A percentile compares a stretch with the other conserved stretches of the same genome.
These are phyloP conservation scores for Hyaloscypha finlandica DNA, from an alignment of 495 filamentous ascomycete species.

Conservation along the genomic window DNA sequence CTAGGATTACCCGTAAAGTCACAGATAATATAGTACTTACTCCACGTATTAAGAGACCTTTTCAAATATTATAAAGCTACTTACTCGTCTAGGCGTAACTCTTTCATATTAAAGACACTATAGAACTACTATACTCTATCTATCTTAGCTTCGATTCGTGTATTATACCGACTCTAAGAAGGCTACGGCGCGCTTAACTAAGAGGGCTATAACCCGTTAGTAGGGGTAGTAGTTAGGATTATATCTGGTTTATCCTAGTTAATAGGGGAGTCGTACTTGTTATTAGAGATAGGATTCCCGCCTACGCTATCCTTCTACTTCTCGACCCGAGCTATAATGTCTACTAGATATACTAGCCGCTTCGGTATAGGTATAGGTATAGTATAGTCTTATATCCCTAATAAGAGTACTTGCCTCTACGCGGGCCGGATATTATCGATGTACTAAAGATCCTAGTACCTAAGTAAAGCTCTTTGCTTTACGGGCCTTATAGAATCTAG, in stretches of 20 bases:
- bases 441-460: neutral
- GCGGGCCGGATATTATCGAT: conserved; percentile 10
- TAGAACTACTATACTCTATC: conserved; percentile 6
- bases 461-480: conserved; percentile 11
- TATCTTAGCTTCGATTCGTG: conserved; percentile 15
- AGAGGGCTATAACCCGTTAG: conserved; percentile 13
- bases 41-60: conserved; percentile 8
- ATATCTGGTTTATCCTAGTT: conserved; percentile 19
- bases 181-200: conserved; percentile 9
- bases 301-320: conserved; percentile 9
- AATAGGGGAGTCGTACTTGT: conserved; percentile 13
- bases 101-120: conserved; percentile 9
- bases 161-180: conserved; percentile 11
- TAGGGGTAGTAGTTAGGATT: conserved; percentile 9
- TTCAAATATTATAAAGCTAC: neutral
- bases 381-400: conserved; percentile 5
- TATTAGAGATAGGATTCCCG: conserved; percentile 11
- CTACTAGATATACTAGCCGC: conserved; percentile 4
- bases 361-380: conserved; percentile 3
- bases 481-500: neutral
- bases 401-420: conserved; percentile 3
- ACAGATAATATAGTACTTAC: conserved; percentile 5
- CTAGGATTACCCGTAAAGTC: conserved; percentile 5
- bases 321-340: conserved; percentile 14
- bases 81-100: conserved; percentile 9